These are phyloP conservation scores for Aspergillus quadrilineatus DNA, from an alignment of 2,329 filamentous ascomycete genomes.

Conservation along the genomic window DNA sequence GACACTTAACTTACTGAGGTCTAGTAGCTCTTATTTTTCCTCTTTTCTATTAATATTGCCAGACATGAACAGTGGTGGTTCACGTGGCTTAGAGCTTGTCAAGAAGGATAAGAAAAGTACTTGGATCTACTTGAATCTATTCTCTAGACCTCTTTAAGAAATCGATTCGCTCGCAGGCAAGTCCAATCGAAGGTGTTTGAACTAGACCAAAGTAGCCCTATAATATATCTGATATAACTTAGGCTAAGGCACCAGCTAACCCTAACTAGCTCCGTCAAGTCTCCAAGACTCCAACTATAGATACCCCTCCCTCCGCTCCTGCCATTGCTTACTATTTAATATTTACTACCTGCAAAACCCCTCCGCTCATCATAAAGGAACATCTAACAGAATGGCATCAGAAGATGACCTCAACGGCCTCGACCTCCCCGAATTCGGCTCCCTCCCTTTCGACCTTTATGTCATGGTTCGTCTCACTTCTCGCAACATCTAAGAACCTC, in stretches of 20 bases:
- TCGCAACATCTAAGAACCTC: neutral
- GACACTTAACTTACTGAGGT: too few relatives aligned
- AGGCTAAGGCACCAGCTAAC: neutral
- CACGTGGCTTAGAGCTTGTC: too few relatives aligned
- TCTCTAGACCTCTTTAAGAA: too few relatives aligned
- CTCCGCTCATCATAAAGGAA: neutral
- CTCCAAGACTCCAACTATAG: neutral
- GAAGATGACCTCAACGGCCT: constrained; percentile 2
- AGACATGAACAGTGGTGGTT: too few relatives aligned
- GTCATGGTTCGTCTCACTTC: neutral
- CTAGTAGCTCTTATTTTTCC: too few relatives aligned
- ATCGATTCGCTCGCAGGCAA: too few relatives aligned
- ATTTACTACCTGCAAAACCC: neutral
- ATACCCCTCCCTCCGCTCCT: neutral
- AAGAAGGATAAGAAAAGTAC: too few relatives aligned
- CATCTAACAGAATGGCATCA: neutral
- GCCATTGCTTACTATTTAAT: neutral
- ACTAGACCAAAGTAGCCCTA: neutral
- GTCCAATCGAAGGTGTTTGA: too few relatives aligned
- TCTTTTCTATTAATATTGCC: too few relatives aligned
- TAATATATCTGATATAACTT: constrained; percentile 1
- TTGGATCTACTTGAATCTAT: too few relatives aligned
- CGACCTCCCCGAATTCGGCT: constrained; percentile 6
- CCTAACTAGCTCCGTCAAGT: neutral
- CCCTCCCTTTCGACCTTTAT: constrained; percentile 6